These are phyloP conservation scores for Fusarium solani-melongenae DNA, from an alignment of 2,329 filamentous ascomycete genomes.

Conservation along the genomic window DNA sequence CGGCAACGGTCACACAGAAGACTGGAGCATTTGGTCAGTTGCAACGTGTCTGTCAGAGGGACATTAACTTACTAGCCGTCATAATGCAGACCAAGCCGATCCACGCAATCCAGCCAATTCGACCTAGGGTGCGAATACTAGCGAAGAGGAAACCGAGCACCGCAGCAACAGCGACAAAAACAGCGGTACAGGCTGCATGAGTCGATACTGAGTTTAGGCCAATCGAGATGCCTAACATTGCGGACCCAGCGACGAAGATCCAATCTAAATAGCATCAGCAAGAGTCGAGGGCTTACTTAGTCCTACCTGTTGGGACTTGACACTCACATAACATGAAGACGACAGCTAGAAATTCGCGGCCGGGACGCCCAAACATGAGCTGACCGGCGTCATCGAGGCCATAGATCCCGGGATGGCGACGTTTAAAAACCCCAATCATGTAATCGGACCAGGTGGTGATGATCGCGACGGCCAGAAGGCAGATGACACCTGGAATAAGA, in stretches of 20 bases:
- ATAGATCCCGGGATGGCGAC: slow-evolving; percentile 60
- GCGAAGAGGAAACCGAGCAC: slow-evolving; percentile 42
- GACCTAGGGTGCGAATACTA: slow-evolving; percentile 43
- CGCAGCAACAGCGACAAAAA: slow-evolving; percentile 50
- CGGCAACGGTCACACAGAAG: slow-evolving; percentile 42
- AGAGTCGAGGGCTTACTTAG: background rate
- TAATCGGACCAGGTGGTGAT: slow-evolving; percentile 61
- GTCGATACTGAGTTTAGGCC: slow-evolving; percentile 50
- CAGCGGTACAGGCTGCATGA: slow-evolving; percentile 50
- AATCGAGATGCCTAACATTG: slow-evolving; percentile 52
- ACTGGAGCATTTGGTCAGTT: slow-evolving; percentile 1
- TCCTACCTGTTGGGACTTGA: background rate
- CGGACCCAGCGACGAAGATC: slow-evolving; percentile 48
- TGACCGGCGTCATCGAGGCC: slow-evolving; percentile 62
- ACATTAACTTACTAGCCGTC: slow-evolving; percentile 33
- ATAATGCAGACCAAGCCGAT: slow-evolving; percentile 41
- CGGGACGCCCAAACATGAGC: slow-evolving; percentile 57
- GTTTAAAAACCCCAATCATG: slow-evolving; percentile 60
- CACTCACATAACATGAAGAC: slow-evolving; percentile 47
- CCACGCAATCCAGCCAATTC: slow-evolving; percentile 45
- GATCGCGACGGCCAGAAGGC: slow-evolving; percentile 50
- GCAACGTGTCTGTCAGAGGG: background rate
- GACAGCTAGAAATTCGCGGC: slow-evolving; percentile 53
- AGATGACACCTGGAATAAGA: slow-evolving; percentile 58
- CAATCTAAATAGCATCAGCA: slow-evolving; percentile 17